Conservation (phyloP, 805 yeast species). For the Zygotorulaspora chibaensis region DNA sequence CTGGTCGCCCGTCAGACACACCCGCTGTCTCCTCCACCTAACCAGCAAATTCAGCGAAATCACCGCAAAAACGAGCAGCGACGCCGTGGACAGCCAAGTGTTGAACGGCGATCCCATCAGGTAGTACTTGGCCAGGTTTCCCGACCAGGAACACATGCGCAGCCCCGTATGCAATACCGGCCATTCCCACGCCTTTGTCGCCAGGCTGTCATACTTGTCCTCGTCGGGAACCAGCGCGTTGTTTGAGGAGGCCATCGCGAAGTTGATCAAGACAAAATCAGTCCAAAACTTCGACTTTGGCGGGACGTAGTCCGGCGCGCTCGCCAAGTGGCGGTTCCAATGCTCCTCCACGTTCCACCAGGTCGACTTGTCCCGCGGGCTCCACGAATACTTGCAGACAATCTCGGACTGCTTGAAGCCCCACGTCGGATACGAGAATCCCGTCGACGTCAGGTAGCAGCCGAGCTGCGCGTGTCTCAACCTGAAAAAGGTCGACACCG, state of each 20-base stretch:
- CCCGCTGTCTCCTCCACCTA: constrained; percentile 67
- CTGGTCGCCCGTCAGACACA: constrained; percentile 40
- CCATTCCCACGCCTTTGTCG: constrained; percentile 85
- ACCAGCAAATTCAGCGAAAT: constrained; percentile 40
- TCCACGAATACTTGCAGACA: constrained; percentile 67
- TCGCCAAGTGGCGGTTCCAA: constrained; percentile 52
- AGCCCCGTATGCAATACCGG: constrained; percentile 74
- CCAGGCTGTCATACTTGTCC: constrained; percentile 66
- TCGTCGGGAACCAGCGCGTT: constrained; percentile 76
- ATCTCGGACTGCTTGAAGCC: constrained; percentile 98
- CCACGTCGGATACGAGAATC: constrained; percentile 84
- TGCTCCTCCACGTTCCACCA: constrained; percentile 87
- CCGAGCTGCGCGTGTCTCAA: constrained; percentile 62
- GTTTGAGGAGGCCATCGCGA: constrained; percentile 86
- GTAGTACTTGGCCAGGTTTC: constrained; percentile 55
- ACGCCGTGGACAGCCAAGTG: constrained; percentile 67
- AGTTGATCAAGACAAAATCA: constrained; percentile 68
- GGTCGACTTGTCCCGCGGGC: constrained; percentile 70
- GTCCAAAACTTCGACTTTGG: constrained; percentile 75
- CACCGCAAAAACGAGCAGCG: constrained; percentile 49
- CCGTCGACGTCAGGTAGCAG: constrained; percentile 84
- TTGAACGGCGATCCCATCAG: constrained; percentile 74
- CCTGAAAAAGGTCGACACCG: constrained; percentile 80
- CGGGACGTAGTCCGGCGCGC: constrained; percentile 43
- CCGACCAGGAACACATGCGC: constrained; percentile 71